Conservation (phyloP, 495 filamentous ascomycete genomes). For the Xylaria castorea region DNA sequence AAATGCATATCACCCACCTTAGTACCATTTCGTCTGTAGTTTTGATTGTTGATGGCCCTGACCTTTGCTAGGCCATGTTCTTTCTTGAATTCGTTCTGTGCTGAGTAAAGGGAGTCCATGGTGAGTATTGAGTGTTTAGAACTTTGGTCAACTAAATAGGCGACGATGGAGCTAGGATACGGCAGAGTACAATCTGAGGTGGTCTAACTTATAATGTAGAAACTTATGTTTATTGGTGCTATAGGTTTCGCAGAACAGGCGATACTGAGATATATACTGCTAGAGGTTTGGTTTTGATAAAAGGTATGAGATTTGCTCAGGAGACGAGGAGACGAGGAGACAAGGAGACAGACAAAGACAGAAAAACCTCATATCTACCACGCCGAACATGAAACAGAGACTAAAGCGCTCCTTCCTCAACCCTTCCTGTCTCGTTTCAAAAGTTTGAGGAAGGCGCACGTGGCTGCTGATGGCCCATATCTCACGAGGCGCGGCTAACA, state of each 20-base stretch:
- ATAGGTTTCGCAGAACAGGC: slow-evolving; percentile 1
- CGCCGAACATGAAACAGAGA: not conserved
- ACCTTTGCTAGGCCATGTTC: slow-evolving; percentile 54
- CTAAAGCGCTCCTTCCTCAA: not conserved
- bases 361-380: not conserved
- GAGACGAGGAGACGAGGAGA: not conserved
- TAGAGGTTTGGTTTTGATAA: not conserved
- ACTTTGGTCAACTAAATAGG: not conserved
- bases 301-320: not conserved
- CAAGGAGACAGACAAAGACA: not conserved
- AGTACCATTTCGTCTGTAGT: slow-evolving; percentile 68
- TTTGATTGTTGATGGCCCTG: slow-evolving; percentile 61
- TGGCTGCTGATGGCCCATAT: not conserved
- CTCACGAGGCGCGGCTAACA: not conserved
- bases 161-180: not conserved
- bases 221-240: slow-evolving; percentile 11
- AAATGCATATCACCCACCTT: slow-evolving; percentile 45
- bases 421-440: not conserved
- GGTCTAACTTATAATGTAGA: not conserved
- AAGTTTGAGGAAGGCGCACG: not conserved
- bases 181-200: not conserved
- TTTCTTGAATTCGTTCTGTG: slow-evolving; percentile 43
- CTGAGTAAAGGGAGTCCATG: slow-evolving; percentile 44
- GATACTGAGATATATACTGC: not conserved
- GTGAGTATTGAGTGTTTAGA: slow-evolving; percentile 2